These are phyloP conservation scores for Dendrocalamus latiflorus DNA, from an alignment of 202 grass and related monocot genomes.

Conservation along the genomic window DNA sequence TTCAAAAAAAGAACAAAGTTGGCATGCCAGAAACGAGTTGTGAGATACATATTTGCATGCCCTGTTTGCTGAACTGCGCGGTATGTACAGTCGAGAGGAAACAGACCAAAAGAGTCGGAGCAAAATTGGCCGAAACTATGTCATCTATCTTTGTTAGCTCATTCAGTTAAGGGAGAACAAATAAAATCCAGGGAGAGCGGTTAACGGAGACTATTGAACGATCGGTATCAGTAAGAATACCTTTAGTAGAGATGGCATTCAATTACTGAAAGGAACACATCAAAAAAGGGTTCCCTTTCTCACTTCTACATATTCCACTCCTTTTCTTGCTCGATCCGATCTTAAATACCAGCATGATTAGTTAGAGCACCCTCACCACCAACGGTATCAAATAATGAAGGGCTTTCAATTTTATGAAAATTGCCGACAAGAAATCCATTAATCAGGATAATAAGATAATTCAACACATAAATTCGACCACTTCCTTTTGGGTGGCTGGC, in stretches of 20 bases:
- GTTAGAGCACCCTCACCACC: conserved; percentile 19
- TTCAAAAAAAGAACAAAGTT: neutral
- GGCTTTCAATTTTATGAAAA: neutral
- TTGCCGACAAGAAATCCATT: neutral
- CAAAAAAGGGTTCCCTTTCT: conserved; percentile 44
- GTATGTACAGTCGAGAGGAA: neutral
- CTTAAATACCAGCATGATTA: neutral
- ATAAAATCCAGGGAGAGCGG: neutral
- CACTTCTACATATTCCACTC: conserved; percentile 15
- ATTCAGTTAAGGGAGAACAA: neutral
- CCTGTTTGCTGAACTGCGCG: neutral
- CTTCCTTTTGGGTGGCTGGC: conserved; percentile 24
- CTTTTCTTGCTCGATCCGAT: neutral
- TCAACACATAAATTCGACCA: neutral
- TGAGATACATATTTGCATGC: neutral
- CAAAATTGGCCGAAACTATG: neutral
- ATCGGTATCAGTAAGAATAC: neutral
- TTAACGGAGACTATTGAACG: neutral
- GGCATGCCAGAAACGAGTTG: neutral
- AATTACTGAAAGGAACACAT: conserved; percentile 42
- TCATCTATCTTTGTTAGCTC: neutral
- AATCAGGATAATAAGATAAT: neutral
- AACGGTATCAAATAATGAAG: conserved; percentile 9
- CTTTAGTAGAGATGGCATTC: conserved; percentile 17
- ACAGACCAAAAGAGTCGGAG: neutral